These are phyloP conservation scores for Lipomyces anomalus DNA, from an alignment of 805 yeast species.

Conservation along the genomic window DNA sequence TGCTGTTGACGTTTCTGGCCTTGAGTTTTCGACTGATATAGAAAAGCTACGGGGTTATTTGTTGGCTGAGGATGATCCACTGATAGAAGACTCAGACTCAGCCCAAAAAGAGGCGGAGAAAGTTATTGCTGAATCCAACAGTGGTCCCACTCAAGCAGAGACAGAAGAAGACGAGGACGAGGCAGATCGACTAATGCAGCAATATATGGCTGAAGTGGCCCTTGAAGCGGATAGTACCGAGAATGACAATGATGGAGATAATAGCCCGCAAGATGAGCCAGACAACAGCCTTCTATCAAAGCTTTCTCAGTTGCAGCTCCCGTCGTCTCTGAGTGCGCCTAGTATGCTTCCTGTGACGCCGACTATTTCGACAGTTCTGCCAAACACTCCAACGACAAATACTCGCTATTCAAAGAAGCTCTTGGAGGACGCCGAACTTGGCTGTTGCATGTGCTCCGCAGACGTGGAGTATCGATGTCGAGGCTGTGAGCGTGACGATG, in stretches of 20 bases:
- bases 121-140: background rate
- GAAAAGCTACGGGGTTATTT: slow-evolving; percentile 16
- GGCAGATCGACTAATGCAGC: slow-evolving; percentile 17
- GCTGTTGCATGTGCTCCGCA: slow-evolving; percentile 22
- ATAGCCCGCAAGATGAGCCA: no score
- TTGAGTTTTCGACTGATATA: no score
- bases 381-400: slow-evolving; percentile 8
- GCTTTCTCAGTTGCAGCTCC: background rate
- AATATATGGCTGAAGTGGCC: slow-evolving; percentile 5
- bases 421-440: slow-evolving; percentile 19
- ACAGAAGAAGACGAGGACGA: slow-evolving; percentile 16
- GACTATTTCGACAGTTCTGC: slow-evolving; percentile 5
- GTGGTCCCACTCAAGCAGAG: background rate
- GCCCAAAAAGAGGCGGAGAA: background rate
- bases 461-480: slow-evolving; percentile 21
- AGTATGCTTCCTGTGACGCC: slow-evolving; percentile 10
- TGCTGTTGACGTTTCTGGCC: background rate
- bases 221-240: background rate
- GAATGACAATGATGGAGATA: background rate
- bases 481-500: slow-evolving; percentile 19
- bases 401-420: slow-evolving; percentile 9
- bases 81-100: slow-evolving; percentile 6
- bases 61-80: slow-evolving; percentile 10
- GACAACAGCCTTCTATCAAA: background rate
- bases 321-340: background rate